Percentiles rank a stretch among this genome's conserved stretches.
Evolutionary conservation across 2,329 filamentous ascomycete genomes (phyloP).

Genomic region (Ustulina deusta): DNA sequence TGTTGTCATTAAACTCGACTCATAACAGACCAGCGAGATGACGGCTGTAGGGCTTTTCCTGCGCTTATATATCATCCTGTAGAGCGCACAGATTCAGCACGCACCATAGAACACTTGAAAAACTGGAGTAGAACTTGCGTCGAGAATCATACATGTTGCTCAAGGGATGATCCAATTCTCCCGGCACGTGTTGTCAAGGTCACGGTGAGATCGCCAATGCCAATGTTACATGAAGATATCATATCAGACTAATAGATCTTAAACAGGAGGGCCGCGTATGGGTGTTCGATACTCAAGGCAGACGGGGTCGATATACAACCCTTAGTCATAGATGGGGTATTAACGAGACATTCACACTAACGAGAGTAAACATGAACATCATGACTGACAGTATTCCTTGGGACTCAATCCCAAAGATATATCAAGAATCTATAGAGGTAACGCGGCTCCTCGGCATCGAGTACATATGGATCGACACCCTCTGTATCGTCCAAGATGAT

Average conservation of each 20-base stretch:
- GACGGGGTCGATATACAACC: slow-evolving; percentile 25
- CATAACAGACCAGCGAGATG: background rate
- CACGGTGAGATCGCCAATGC: background rate
- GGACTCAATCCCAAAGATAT: slow-evolving; percentile 40
- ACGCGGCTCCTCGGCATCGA: slow-evolving; percentile 42
- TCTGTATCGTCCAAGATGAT: slow-evolving; percentile 31
- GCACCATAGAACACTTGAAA: slow-evolving; percentile 20
- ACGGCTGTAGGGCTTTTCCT: background rate
- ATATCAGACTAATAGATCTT: background rate
- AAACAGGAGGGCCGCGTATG: slow-evolving; percentile 23
- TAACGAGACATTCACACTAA: slow-evolving; percentile 29
- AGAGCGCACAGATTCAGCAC: slow-evolving; percentile 18
- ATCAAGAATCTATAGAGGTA: slow-evolving; percentile 48
- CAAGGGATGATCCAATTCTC: slow-evolving; percentile 9
- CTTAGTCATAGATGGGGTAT: slow-evolving; percentile 36
- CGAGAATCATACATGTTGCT: slow-evolving; percentile 20
- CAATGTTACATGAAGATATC: background rate
- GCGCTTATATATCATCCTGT: slow-evolving; percentile 12
- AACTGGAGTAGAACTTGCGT: slow-evolving; percentile 25
- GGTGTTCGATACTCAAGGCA: slow-evolving; percentile 15
- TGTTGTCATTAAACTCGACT: background rate
- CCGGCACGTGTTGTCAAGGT: slow-evolving; percentile 28
- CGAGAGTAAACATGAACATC: slow-evolving; percentile 14
- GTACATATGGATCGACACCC: slow-evolving; percentile 52
- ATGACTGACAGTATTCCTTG: slow-evolving; percentile 17